phyloP scores from a whole-genome alignment of 139 green algal genomes.

The Coccomyxa sp. region DNA sequence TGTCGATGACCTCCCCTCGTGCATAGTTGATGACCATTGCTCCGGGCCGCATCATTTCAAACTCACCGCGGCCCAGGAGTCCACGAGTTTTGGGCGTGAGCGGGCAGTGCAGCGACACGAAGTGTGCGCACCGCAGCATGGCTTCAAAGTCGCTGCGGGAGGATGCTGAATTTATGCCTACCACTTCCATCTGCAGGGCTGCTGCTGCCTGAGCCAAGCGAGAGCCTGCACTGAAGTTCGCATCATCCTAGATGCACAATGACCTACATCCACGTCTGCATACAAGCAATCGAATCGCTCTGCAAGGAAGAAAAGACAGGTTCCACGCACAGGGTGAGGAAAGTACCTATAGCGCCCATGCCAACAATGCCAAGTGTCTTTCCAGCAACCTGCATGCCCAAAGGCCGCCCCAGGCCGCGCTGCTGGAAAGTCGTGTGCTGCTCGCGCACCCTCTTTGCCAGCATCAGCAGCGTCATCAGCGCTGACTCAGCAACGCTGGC shows the following conservation, averaged over 20 bases:
- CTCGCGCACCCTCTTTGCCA: constrained; percentile 23
- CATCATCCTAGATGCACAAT: not conserved
- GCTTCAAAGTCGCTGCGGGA: not conserved
- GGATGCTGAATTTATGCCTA: constrained; percentile 19
- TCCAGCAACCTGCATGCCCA: constrained; percentile 34
- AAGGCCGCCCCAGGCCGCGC: constrained; percentile 31
- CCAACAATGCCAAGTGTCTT: constrained; percentile 52
- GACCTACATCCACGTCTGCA: not conserved
- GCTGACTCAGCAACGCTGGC: constrained; percentile 33
- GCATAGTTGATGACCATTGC: constrained; percentile 48
- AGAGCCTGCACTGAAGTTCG: constrained; percentile 4
- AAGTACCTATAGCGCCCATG: constrained; percentile 37
- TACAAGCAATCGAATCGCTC: not conserved
- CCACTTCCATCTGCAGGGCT: constrained; percentile 47
- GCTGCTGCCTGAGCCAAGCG: constrained; percentile 8
- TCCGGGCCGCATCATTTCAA: constrained; percentile 31
- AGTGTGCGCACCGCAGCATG: not conserved
- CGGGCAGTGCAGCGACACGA: constrained; percentile 35
- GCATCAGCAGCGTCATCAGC: constrained; percentile 55
- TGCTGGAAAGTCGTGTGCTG: constrained; percentile 16
- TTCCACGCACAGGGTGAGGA: not conserved
- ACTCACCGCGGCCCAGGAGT: constrained; percentile 37
- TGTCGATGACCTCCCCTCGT: constrained; percentile 20
- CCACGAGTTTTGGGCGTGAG: constrained; percentile 31
- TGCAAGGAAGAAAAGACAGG: not conserved